phyloP scores from a whole-genome alignment of 2,329 filamentous ascomycete species.

The Alternaria sp. region DNA sequence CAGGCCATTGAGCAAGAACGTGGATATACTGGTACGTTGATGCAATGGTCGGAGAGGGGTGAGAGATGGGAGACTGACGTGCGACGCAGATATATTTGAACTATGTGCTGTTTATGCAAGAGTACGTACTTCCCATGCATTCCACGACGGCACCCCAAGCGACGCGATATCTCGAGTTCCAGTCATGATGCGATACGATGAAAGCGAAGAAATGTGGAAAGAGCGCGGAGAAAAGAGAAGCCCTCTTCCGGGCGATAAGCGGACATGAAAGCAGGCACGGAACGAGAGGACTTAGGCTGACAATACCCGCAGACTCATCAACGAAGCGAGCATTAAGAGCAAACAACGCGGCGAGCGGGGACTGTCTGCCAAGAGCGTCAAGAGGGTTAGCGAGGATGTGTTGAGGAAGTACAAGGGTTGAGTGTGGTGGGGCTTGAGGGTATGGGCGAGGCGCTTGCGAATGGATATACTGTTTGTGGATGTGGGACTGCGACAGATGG shows the following conservation, averaged over 20 bases:
- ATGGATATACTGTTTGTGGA: fast-evolving
- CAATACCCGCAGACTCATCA: constrained; percentile 67
- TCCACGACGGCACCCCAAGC: too few relatives aligned
- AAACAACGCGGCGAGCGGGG: constrained; percentile 75
- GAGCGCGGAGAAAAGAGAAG: too few relatives aligned
- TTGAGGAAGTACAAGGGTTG: constrained; percentile 49
- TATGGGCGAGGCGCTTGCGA: not conserved
- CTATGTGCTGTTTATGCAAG: constrained; percentile 80
- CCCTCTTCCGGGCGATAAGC: too few relatives aligned
- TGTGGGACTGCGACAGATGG: fast-evolving
- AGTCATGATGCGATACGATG: too few relatives aligned
- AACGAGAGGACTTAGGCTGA: not conserved
- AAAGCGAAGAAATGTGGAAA: too few relatives aligned
- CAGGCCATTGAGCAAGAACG: constrained; percentile 80
- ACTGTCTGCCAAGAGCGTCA: constrained; percentile 76
- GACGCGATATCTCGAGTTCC: too few relatives aligned
- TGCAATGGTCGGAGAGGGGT: too few relatives aligned
- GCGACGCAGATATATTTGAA: constrained; percentile 77
- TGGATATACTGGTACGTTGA: constrained; percentile 75
- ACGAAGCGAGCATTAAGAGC: constrained; percentile 77
- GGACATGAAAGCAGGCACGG: fast-evolving
- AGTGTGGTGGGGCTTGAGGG: not conserved
- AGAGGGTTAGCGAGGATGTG: constrained; percentile 72
- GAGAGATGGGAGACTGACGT: not conserved
- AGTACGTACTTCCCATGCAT: constrained; percentile 51